phyloP scores from a whole-genome alignment of 2,329 filamentous ascomycete species.

The Coniochaeta ligniaria region DNA sequence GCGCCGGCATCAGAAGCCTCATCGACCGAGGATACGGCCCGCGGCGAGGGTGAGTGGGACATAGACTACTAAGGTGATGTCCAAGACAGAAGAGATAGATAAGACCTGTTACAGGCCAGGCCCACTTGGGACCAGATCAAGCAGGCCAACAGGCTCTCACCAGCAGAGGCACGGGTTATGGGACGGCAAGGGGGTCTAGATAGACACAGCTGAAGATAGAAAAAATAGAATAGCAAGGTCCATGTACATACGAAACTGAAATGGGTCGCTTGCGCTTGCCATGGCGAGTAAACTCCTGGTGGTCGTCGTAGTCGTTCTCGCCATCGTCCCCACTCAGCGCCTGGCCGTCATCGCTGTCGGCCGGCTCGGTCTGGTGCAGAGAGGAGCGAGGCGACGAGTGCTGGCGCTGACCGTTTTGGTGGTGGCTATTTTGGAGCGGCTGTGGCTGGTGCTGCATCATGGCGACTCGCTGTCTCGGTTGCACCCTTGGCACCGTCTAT shows the following conservation, averaged over 20 bases:
- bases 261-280: slow-evolving; percentile 54
- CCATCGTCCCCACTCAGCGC: slow-evolving; percentile 31
- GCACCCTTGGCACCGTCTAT: slow-evolving; percentile 1
- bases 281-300: slow-evolving; percentile 27
- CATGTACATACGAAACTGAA: slow-evolving; percentile 48
- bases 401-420: slow-evolving; percentile 10
- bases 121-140: slow-evolving; percentile 1
- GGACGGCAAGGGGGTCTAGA: slow-evolving; percentile 4
- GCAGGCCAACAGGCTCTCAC: background rate
- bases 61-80: slow-evolving; percentile 2
- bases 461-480: slow-evolving; percentile 9
- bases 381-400: slow-evolving; percentile 10
- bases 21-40: slow-evolving; percentile 5
- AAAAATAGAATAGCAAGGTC: slow-evolving; percentile 4
- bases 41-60: slow-evolving; percentile 1
- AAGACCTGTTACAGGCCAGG: background rate
- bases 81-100: slow-evolving; percentile 5
- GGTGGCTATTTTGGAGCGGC: slow-evolving; percentile 4
- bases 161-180: background rate
- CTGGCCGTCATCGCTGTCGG: slow-evolving; percentile 42
- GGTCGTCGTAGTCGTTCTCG: slow-evolving; percentile 35
- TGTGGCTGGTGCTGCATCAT: slow-evolving; percentile 14
- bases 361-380: slow-evolving; percentile 15
- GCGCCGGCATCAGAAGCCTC: slow-evolving; percentile 5
- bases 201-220: background rate